phyloP scores from a whole-genome alignment of 108 stramenopile genomes.

The Chaetoceros tenuissimus region DNA sequence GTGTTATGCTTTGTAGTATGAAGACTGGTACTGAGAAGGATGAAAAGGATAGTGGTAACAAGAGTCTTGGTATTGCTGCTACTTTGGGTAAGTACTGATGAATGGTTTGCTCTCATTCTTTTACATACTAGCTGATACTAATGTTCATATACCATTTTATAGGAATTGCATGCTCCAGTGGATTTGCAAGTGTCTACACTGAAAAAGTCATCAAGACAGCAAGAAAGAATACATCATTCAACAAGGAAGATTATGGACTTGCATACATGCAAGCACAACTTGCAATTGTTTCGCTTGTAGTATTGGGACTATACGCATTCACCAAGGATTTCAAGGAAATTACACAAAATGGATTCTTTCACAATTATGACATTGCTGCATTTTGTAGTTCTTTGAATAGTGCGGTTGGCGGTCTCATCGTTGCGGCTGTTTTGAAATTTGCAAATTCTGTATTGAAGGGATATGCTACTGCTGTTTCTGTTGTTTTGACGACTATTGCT shows the following conservation, averaged over 20 bases:
- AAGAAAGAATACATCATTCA: conserved; percentile 11
- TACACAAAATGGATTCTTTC: conserved; percentile 24
- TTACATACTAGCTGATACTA: background rate
- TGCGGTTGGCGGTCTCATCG: conserved; percentile 63
- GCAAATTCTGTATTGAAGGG: conserved; percentile 94
- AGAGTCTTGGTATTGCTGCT: conserved; percentile 56
- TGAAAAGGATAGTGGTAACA: conserved; percentile 9
- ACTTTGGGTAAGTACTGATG: conserved; percentile 37
- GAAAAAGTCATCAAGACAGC: conserved; percentile 91
- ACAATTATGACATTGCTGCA: conserved; percentile 33
- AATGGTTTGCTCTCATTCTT: background rate
- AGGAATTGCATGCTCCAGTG: conserved; percentile 40
- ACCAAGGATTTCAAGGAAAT: conserved; percentile 27
- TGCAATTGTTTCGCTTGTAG: conserved; percentile 52
- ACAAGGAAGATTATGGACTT: conserved; percentile 13
- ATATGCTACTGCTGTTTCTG: conserved; percentile 88
- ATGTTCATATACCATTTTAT: background rate
- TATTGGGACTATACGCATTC: conserved; percentile 46
- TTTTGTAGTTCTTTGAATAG: conserved; percentile 23
- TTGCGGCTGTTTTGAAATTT: conserved; percentile 70
- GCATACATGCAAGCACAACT: conserved; percentile 59
- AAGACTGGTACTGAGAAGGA: conserved; percentile 12
- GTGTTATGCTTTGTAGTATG: conserved; percentile 68
- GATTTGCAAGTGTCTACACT: conserved; percentile 95
- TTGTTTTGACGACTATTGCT: conserved; percentile 68